Evolutionary conservation across 441 rosid species (phyloP).

Genomic region (Geranium incanum): DNA sequence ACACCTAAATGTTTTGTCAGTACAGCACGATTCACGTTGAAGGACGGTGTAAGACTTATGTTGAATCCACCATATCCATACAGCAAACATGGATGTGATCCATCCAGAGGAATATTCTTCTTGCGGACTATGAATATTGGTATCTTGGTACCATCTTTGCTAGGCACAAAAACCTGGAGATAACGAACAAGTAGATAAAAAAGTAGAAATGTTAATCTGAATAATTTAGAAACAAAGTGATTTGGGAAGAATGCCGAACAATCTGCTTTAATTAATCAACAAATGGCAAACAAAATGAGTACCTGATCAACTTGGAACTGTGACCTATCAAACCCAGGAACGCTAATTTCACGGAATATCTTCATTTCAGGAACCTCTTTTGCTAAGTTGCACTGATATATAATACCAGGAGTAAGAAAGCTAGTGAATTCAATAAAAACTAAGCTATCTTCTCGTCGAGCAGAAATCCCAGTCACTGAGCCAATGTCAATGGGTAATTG

Average conservation of each 20-base stretch:
- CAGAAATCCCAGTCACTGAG: conserved; percentile 57
- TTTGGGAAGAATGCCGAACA: conserved; percentile 2
- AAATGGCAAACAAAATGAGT: conserved; percentile 12
- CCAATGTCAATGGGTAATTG: conserved; percentile 75
- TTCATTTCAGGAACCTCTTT: conserved; percentile 55
- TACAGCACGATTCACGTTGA: conserved; percentile 55
- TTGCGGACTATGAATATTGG: conserved; percentile 74
- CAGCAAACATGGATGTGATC: conserved; percentile 84
- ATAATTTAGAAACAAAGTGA: neutral
- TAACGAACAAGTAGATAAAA: conserved; percentile 14
- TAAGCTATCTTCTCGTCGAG: conserved; percentile 50
- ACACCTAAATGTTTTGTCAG: conserved; percentile 70
- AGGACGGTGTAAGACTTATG: conserved; percentile 74
- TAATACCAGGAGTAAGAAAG: conserved; percentile 79
- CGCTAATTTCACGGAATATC: conserved; percentile 65
- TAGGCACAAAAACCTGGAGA: conserved; percentile 63
- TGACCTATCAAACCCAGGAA: conserved; percentile 68
- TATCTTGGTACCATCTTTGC: conserved; percentile 78
- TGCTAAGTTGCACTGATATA: conserved; percentile 71
- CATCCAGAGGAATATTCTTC: conserved; percentile 58
- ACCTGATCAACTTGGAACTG: conserved; percentile 80
- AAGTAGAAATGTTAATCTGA: neutral
- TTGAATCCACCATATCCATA: conserved; percentile 94
- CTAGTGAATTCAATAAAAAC: conserved; percentile 69
- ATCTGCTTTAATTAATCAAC: neutral